Evolutionary conservation across 2,329 filamentous ascomycete species (phyloP), one percentile per base, ranked within the genome.

Genomic region (Elsinoe ampelina): DNA sequence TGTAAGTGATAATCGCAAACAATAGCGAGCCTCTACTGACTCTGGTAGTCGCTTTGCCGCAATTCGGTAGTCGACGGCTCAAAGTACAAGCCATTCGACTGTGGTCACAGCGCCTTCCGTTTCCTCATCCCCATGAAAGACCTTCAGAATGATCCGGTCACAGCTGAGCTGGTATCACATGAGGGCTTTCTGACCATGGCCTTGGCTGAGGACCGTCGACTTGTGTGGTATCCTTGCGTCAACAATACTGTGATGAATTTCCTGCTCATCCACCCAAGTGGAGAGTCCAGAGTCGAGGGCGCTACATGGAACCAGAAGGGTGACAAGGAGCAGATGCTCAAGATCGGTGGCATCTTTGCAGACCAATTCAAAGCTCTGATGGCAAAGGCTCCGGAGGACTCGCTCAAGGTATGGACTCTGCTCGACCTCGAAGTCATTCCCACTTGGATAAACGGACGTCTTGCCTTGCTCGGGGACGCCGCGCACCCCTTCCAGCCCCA

Each of bases 401-500:
- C 57, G 6, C 63, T 83, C 17, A 81, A 78, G 56, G 69, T 81
- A 0, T 85, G 81, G 81, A 76, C 75, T 19, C 67, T 85, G 1
- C 65, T 83, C 3, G 84, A 87, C 60, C 84, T 85, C 79, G 75
- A 80, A 3, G 69, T 74, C 1, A 66, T 87, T 13, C 74, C 77
- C 0, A 73, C 69, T 0, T 87, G 82, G 78, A 71, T 73, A 0
- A 75, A 78, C 2, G 78, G 69, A 0, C 75, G 72, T 4, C 65
- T 86, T 15, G 81, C 76, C 1, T 66, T 86, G 0, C 67, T 87
- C 0, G 84, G 85, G 0, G 84, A 87, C 64, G 82, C 84, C 0
- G 84, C 82, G 0, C 84, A 88, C 65, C 83, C 84, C 0, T 86
- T 87, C 63, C 70, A 83, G 0, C 84, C 83, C 12, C 78, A 82